Evolutionary conservation across 1,139 yeast species (phyloP).

Genomic region (Arxiozyma bovina): DNA sequence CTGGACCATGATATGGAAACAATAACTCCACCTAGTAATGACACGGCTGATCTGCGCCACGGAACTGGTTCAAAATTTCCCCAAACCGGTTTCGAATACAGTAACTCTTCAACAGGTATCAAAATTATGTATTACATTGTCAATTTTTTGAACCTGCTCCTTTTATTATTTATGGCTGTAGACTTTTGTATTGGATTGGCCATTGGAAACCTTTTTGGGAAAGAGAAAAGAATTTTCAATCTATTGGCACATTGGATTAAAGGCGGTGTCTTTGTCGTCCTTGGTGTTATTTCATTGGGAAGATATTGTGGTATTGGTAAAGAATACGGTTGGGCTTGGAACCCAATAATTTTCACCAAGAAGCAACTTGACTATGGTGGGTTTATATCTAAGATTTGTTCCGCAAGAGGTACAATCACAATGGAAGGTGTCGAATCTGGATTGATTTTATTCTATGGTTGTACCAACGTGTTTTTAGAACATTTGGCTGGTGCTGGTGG

Average conservation of each 20-base stretch:
- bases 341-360: slow-evolving; percentile 31
- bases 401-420: slow-evolving; percentile 51
- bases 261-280: slow-evolving; percentile 77
- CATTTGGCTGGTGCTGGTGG: slow-evolving; percentile 72
- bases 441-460: slow-evolving; percentile 77
- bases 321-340: slow-evolving; percentile 88
- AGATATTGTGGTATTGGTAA: slow-evolving; percentile 79
- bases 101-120: neutral
- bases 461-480: slow-evolving; percentile 81
- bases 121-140: slow-evolving; percentile 1
- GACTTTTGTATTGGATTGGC: slow-evolving; percentile 71
- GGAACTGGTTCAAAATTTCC: neutral
- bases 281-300: slow-evolving; percentile 70
- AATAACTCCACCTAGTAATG: neutral
- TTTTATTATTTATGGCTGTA: slow-evolving; percentile 51
- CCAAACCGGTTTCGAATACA: too few species aligned
- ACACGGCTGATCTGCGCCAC: neutral
- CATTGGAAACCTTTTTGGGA: slow-evolving; percentile 61
- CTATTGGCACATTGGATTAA: slow-evolving; percentile 90
- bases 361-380: neutral
- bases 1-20: neutral
- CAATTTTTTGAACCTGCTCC: slow-evolving; percentile 43
- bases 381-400: slow-evolving; percentile 18
- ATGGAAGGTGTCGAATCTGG: slow-evolving; percentile 82
- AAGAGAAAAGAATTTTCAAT: slow-evolving; percentile 60